Percentiles rank a stretch among this genome's conserved stretches.
phyloP scores from a whole-genome alignment of 768 basidiomycete species.

The Astraeus odoratus region DNA sequence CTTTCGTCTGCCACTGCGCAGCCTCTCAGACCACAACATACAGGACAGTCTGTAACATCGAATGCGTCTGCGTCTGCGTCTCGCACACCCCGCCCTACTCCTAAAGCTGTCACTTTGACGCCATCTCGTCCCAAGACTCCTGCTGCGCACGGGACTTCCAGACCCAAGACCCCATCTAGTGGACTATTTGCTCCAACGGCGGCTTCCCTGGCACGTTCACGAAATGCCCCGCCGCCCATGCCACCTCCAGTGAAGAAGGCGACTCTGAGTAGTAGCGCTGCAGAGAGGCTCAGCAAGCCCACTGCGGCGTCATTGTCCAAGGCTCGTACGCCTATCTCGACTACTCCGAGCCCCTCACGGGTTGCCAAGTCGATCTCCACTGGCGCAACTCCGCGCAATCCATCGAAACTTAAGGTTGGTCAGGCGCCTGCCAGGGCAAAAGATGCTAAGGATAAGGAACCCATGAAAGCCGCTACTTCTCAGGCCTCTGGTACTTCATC shows the following conservation, averaged over 20 bases:
- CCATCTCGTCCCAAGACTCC: slow-evolving; percentile 34
- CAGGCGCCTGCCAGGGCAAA: slow-evolving; percentile 21
- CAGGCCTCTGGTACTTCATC: slow-evolving; percentile 13
- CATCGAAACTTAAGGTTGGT: slow-evolving; percentile 22
- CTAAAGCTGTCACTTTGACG: slow-evolving; percentile 26
- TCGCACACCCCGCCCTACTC: slow-evolving; percentile 19
- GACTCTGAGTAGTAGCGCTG: slow-evolving; percentile 44
- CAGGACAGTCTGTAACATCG: slow-evolving; percentile 35
- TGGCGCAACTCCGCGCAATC: slow-evolving; percentile 25
- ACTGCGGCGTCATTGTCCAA: slow-evolving; percentile 71
- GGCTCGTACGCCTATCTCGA: slow-evolving; percentile 33
- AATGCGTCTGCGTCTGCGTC: slow-evolving; percentile 21
- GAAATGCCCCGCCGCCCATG: slow-evolving; percentile 41
- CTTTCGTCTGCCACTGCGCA: slow-evolving; percentile 32
- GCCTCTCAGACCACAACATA: slow-evolving; percentile 32
- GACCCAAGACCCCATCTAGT: slow-evolving; percentile 57
- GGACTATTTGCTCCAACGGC: slow-evolving; percentile 80
- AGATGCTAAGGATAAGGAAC: slow-evolving; percentile 16
- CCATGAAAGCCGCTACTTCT: slow-evolving; percentile 10
- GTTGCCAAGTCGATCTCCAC: slow-evolving; percentile 24
- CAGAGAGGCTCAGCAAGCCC: slow-evolving; percentile 74
- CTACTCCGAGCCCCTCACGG: slow-evolving; percentile 13
- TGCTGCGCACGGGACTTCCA: slow-evolving; percentile 15
- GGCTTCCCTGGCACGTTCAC: slow-evolving; percentile 67
- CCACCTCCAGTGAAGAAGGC: slow-evolving; percentile 48